Evolutionary conservation across 257 asterid species (phyloP), one percentile per base, ranked within the genome.

Genomic region (Cynanchum wilfordii): DNA sequence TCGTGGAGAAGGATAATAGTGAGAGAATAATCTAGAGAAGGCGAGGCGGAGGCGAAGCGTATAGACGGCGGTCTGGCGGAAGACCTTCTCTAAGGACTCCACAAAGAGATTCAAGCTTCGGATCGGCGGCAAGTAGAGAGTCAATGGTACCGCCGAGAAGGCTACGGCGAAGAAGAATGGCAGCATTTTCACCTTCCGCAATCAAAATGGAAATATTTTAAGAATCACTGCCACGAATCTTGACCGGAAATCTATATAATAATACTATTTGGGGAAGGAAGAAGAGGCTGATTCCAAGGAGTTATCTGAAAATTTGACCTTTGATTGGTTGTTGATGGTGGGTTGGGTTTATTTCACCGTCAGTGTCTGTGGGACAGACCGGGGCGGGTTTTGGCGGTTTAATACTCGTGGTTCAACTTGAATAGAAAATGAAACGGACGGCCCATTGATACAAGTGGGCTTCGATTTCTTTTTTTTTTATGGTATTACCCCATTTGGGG

Each of bases 91-190:
- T 0, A 82, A 5, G 2, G 82, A 79, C 77, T 79, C 86, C 67
- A 82, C 79, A 10, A 82, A 82, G 13, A 69, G 55, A 56, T 66
- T 82, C 2, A 82, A 68, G 80, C 78, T 82, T 33, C 84, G 76
- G 20, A 82, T 74, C 38, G 86, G 82, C 51, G 84, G 79, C 24
- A 82, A 40, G 45, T 79, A 82, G 5, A 82, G 79, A 8, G 82
- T 82, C 73, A 82, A 49, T 71, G 86, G 86, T 69, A 77, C 82
- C 47, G 82, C 84, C 33, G 86, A 79, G 56, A 77, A 79, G 12
- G 82, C 83, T 29, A 77, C 83, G 54, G 79, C 86, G 20, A 77
- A 79, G 73, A 79, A 79, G 45, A 82, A 56, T 6, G 79, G 76
- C 66, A 79, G 66, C 86, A 82, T 79, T 63, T 42, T 71, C 51